Base-by-base conservation (phyloP, 305 asterid species). In the Fraxinus platypoda region DNA sequence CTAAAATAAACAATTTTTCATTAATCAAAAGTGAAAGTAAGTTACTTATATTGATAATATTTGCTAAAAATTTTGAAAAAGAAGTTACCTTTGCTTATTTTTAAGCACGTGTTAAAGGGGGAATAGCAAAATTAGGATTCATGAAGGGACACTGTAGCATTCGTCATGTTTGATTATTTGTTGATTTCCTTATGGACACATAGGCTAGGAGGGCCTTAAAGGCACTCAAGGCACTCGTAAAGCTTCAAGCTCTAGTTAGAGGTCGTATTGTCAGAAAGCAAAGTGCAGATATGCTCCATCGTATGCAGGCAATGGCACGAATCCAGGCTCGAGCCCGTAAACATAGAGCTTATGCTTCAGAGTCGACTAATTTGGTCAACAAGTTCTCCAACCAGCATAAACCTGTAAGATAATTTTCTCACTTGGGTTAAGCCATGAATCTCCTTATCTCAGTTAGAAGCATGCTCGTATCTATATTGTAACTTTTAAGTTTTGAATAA, bases 261-360 rank as follows among this genome's bases (percentile, higher is more conserved):
- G 98, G 99, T 76, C 98, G 88, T 83, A 96, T 94, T 15, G 95
- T 94, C 70, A 83, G 99, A 80, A 96, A 92, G 83, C 97, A 92
- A 87, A 94, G 97, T 83, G 92, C 97, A 33, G 94, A 96, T 86
- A 93, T 93, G 97, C 98, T 96, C 78, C 88, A 86, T 12, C 93
- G 98, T 17, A 93, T 96, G 98, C 98, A 96, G 76, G 96, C 98
- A 75, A 90, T 94, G 98, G 98, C 94, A 73, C 89, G 97, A 82
- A 96, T 96, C 81, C 99, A 94, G 82, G 99, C 98, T 87, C 94
- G 92, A 79, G 98, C 98, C 33, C 90, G 94, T 83, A 91, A 92
- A 54, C 86, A 80, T 80, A 92, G 97, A 79, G 87, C 86, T 82
- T 78, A 82, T 81, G 70, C 77, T 46, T 57, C 94, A 0, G 92